These are phyloP conservation scores for Moricandia arvensis DNA, from an alignment of 345 rosid genomes.

Conservation along the genomic window DNA sequence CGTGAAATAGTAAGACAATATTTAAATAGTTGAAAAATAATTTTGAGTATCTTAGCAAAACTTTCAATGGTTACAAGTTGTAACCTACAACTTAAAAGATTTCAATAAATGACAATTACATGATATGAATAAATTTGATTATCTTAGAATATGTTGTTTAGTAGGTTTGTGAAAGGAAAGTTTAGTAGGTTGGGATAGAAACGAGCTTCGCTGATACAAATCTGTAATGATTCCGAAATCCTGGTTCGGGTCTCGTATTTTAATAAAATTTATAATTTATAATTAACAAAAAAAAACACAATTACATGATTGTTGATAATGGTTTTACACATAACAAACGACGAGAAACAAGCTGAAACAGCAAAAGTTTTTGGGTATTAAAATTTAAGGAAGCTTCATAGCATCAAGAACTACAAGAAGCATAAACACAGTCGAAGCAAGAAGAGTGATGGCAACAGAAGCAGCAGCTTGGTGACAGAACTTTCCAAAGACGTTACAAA, in stretches of 20 bases:
- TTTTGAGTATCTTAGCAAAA: no score
- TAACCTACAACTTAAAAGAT: no score
- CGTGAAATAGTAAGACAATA: neutral
- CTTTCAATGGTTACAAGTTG: neutral
- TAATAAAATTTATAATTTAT: no score
- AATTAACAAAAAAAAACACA: no score
- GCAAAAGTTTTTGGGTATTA: neutral
- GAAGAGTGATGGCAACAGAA: conserved; percentile 38
- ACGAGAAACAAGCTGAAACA: conserved; percentile 16
- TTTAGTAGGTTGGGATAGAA: no score
- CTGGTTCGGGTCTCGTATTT: no score
- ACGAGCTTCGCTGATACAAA: no score
- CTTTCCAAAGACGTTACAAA: conserved; percentile 53
- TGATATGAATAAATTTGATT: no score
- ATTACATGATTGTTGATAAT: conserved; percentile 3
- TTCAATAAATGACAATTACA: no score
- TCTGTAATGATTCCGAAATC: no score
- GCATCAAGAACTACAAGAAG: conserved; percentile 43
- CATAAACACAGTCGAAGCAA: conserved; percentile 47
- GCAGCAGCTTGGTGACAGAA: conserved; percentile 53
- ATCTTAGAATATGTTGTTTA: no score
- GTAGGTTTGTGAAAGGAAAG: no score
- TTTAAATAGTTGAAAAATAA: neutral
- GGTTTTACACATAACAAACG: neutral
- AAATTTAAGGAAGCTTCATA: conserved; percentile 24